These are phyloP conservation scores for Russula compacta DNA, from an alignment of 768 basidiomycete species.

Conservation along the genomic window DNA sequence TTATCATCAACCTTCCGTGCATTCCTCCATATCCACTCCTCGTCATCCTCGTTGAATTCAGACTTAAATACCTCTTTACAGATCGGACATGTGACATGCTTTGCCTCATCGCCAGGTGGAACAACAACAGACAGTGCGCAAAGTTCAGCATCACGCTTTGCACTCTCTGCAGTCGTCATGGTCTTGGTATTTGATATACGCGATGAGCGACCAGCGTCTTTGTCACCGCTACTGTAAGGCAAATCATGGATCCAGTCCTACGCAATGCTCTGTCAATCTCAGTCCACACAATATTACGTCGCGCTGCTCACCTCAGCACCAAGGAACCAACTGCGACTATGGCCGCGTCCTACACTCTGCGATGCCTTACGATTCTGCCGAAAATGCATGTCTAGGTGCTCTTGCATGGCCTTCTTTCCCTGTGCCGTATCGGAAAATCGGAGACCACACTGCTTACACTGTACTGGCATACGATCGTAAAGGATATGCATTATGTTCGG, in stretches of 20 bases:
- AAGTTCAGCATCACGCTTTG: slow-evolving; percentile 68
- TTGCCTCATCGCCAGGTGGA: slow-evolving; percentile 83
- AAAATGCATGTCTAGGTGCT: slow-evolving; percentile 96
- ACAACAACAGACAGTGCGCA: slow-evolving; percentile 77
- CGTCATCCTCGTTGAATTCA: slow-evolving; percentile 91
- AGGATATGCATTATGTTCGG: slow-evolving; percentile 56
- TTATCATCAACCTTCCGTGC: slow-evolving; percentile 76
- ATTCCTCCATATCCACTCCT: slow-evolving; percentile 98
- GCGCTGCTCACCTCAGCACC: slow-evolving; percentile 57
- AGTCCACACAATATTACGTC: background rate
- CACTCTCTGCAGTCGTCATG: slow-evolving; percentile 50
- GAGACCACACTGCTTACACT: slow-evolving; percentile 91
- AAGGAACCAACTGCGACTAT: slow-evolving; percentile 86
- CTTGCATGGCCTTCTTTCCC: slow-evolving; percentile 72
- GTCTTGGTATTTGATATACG: slow-evolving; percentile 46
- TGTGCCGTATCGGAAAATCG: slow-evolving; percentile 66
- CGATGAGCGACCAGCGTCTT: slow-evolving; percentile 48
- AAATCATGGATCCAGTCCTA: slow-evolving; percentile 87
- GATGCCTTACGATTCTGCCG: slow-evolving; percentile 79
- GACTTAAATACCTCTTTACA: slow-evolving; percentile 91
- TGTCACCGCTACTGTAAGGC: slow-evolving; percentile 53
- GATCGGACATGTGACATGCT: slow-evolving; percentile 79
- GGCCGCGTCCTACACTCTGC: slow-evolving; percentile 72
- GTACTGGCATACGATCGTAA: slow-evolving; percentile 63
- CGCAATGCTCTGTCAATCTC: background rate